phyloP scores from a whole-genome alignment of 805 yeast species.

The Hagleromyces aurorensis region DNA sequence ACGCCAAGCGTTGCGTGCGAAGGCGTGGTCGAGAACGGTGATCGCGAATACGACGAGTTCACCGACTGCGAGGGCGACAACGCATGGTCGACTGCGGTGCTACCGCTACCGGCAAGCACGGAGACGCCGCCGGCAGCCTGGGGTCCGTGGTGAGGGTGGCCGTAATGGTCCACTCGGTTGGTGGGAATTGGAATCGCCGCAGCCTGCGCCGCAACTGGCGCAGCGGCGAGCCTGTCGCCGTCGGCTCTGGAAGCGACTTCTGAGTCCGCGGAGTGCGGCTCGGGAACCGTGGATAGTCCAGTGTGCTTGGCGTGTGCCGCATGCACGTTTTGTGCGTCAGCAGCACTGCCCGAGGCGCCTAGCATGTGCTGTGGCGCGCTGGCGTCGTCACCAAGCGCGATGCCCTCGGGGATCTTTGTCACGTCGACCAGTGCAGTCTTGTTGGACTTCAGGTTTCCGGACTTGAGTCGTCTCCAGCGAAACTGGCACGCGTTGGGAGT shows the following conservation, averaged over 20 bases:
- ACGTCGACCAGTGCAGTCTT: slow-evolving; percentile 23
- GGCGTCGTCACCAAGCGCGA: slow-evolving; percentile 1
- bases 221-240: no score
- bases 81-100: no score
- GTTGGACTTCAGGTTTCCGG: slow-evolving; percentile 34
- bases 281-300: neutral
- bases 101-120: no score
- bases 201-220: slow-evolving; percentile 4
- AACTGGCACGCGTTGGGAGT: slow-evolving; percentile 88
- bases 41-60: slow-evolving; percentile 10
- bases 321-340: neutral
- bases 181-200: slow-evolving; percentile 10
- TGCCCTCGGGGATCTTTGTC: slow-evolving; percentile 12
- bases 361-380: no score
- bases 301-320: neutral
- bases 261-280: no score
- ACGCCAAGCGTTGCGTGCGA: slow-evolving; percentile 5
- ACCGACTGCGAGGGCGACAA: no score
- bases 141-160: slow-evolving; percentile 1
- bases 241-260: no score
- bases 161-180: slow-evolving; percentile 1
- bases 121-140: neutral
- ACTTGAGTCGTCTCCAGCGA: slow-evolving; percentile 70
- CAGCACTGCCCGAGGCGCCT: no score
- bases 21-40: slow-evolving; percentile 8